These are phyloP conservation scores for Eucalyptus tenuipes DNA, from an alignment of 345 rosid genomes.

Conservation along the genomic window DNA sequence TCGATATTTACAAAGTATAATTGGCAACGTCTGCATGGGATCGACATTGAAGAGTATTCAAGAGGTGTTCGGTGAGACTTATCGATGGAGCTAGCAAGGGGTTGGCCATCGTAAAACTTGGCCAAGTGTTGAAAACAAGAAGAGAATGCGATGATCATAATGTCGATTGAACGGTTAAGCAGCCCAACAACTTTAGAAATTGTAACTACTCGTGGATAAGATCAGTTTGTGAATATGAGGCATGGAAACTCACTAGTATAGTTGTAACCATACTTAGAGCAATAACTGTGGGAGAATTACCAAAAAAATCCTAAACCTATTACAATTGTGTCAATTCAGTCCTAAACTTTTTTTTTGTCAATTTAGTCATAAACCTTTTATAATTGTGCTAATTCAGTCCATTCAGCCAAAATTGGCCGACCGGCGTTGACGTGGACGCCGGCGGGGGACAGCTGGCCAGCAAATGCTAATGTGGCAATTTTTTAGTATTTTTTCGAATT, in stretches of 20 bases:
- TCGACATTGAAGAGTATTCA: not conserved
- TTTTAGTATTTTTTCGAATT: too few species aligned
- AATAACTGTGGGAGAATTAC: fast-evolving
- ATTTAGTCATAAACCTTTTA: fast-evolving
- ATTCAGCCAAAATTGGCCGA: too few species aligned
- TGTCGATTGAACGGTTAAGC: not conserved
- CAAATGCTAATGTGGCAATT: too few species aligned
- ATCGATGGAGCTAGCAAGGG: not conserved
- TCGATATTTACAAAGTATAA: not conserved
- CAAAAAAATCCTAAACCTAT: too few species aligned
- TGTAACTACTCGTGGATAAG: not conserved
- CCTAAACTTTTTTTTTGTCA: too few species aligned
- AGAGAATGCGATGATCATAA: not conserved
- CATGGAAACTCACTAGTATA: too few species aligned
- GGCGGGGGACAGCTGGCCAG: too few species aligned
- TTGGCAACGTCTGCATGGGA: not conserved
- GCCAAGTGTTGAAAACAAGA: not conserved
- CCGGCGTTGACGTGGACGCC: too few species aligned
- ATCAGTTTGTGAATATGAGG: not conserved
- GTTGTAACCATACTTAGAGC: not conserved
- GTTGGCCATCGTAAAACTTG: not conserved
- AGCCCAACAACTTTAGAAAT: not conserved
- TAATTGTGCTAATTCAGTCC: fast-evolving
- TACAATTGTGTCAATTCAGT: too few species aligned
- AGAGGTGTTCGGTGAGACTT: not conserved